phyloP scores from a whole-genome alignment of 139 green algal genomes.

The Protoeuglena noctilucae region DNA sequence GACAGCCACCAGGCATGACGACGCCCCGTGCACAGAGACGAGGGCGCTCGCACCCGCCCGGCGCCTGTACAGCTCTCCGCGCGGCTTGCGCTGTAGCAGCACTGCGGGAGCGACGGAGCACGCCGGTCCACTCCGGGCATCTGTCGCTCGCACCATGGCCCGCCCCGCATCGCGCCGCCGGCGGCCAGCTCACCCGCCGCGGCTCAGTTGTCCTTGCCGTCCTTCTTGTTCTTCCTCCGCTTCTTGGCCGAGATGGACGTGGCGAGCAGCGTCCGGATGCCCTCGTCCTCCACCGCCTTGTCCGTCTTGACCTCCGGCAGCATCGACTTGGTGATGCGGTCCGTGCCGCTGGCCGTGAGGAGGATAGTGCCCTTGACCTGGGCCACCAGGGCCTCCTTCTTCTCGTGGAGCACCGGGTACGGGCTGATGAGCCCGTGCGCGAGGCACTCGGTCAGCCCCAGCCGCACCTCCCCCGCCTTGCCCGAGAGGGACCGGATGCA shows the following conservation, averaged over 20 bases:
- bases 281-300: slow-evolving; percentile 51
- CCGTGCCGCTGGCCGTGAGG: slow-evolving; percentile 85
- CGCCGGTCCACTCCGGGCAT: too few relatives aligned
- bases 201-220: slow-evolving; percentile 16
- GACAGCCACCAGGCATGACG: too few relatives aligned
- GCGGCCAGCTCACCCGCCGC: too few relatives aligned
- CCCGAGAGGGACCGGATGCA: slow-evolving; percentile 43
- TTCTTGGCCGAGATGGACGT: slow-evolving; percentile 11
- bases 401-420: slow-evolving; percentile 94
- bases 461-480: slow-evolving; percentile 17
- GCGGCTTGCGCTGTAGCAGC: too few relatives aligned
- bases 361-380: slow-evolving; percentile 95
- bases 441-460: slow-evolving; percentile 84
- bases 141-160: too few relatives aligned
- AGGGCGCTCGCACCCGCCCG: too few relatives aligned
- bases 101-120: too few relatives aligned
- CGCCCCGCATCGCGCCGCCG: too few relatives aligned
- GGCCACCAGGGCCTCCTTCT: slow-evolving; percentile 37
- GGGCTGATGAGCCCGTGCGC: slow-evolving; percentile 81
- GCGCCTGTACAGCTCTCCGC: too few relatives aligned
- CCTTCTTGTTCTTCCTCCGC: slow-evolving; percentile 12
- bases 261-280: slow-evolving; percentile 36
- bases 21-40: too few relatives aligned
- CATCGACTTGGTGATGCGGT: slow-evolving; percentile 51
- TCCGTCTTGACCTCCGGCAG: slow-evolving; percentile 55